A percentile compares a stretch with the other conserved stretches of the same genome.
Evolutionary conservation across 2,329 filamentous ascomycete species (phyloP).

Genomic region (Sarocladium brachiariae): DNA sequence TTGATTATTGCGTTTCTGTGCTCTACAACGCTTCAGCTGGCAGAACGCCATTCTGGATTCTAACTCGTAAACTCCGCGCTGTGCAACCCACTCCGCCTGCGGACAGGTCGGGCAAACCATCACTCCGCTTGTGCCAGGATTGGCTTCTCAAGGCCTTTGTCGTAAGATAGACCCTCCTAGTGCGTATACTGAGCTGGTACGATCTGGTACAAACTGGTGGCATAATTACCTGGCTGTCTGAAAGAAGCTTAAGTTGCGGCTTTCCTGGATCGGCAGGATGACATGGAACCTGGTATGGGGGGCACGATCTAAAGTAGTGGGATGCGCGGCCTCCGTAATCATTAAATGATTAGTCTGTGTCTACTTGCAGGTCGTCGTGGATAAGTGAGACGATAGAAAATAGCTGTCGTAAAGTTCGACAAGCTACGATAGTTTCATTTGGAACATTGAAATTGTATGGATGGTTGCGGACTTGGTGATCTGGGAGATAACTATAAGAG

Average conservation of each 20-base stretch:
- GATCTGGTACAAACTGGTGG: too few species aligned
- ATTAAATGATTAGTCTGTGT: neutral
- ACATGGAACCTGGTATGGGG: constrained; percentile 2
- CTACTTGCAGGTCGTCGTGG: neutral
- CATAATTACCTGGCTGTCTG: neutral
- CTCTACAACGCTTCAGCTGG: too few species aligned
- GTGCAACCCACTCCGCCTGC: neutral
- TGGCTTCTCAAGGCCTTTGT: too few species aligned
- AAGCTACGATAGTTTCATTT: neutral
- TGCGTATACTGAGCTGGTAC: too few species aligned
- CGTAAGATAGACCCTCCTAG: too few species aligned
- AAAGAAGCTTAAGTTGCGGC: neutral
- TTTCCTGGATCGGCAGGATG: neutral
- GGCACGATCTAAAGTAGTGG: neutral
- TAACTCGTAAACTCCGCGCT: neutral
- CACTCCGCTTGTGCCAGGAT: constrained; percentile 5
- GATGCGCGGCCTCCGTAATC: neutral
- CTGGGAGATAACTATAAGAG: neutral
- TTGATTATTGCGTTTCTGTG: too few species aligned
- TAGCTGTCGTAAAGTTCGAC: neutral
- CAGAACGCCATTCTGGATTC: too few species aligned
- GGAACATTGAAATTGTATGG: neutral
- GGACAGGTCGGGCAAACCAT: neutral
- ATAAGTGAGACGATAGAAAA: neutral
- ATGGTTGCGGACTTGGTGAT: neutral